Conservation (phyloP, 108 stramenopile genomes). For the Licmophora abbreviata region DNA sequence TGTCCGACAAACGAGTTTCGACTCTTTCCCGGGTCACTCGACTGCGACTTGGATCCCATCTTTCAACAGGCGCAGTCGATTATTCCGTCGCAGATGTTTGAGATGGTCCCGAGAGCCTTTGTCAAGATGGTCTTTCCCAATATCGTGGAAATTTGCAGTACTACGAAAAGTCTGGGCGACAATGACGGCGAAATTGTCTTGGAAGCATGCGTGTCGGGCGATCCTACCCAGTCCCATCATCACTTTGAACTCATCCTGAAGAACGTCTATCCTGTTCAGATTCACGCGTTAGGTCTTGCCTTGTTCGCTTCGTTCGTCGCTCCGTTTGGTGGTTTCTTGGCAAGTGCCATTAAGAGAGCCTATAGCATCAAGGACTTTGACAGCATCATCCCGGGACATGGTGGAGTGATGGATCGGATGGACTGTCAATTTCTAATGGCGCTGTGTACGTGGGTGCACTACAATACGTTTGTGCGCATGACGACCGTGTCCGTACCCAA, state of each 20-base stretch:
- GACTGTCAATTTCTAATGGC: constrained; percentile 98
- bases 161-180: constrained; percentile 14
- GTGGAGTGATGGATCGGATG: constrained; percentile 96
- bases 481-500: constrained; percentile 78
- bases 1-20: constrained; percentile 81
- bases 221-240: constrained; percentile 47
- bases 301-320: constrained; percentile 88
- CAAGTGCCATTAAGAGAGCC: constrained; percentile 94
- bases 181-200: constrained; percentile 3
- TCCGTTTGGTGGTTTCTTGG: constrained; percentile 98
- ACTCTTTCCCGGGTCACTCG: constrained; percentile 54
- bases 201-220: constrained; percentile 55
- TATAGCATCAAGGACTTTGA: constrained; percentile 97
- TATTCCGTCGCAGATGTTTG: constrained; percentile 76
- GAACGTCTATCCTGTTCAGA: constrained; percentile 74
- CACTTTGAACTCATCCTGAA: constrained; percentile 67
- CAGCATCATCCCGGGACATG: constrained; percentile 93
- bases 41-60: constrained; percentile 75
- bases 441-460: constrained; percentile 93
- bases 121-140: constrained; percentile 53
- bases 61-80: constrained; percentile 48
- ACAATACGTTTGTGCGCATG: constrained; percentile 88
- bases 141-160: constrained; percentile 57
- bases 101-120: constrained; percentile 50
- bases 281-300: constrained; percentile 84